Conservation (phyloP, 176 grass and related monocot genomes). For the Calamus simplicifolius region DNA sequence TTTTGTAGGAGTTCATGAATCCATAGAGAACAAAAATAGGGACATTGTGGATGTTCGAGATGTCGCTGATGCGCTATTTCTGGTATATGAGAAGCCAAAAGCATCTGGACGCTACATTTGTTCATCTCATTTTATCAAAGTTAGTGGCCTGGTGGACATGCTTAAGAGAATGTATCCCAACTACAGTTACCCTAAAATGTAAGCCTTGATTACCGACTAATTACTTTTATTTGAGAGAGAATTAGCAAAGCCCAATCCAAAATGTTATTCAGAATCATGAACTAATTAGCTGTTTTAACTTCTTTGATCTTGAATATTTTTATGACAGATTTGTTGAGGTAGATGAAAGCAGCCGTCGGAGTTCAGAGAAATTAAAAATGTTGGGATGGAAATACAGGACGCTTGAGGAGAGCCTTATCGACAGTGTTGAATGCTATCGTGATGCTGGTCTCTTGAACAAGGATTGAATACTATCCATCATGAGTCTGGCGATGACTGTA, state of each 20-base stretch:
- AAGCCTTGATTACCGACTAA: slow-evolving; percentile 7
- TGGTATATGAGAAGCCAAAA: slow-evolving; percentile 38
- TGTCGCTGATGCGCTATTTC: slow-evolving; percentile 39
- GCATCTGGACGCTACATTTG: slow-evolving; percentile 48
- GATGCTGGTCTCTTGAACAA: slow-evolving; percentile 31
- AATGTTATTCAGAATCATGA: no score
- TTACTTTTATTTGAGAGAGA: background rate
- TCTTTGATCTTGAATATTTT: slow-evolving; percentile 1
- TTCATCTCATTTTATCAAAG: slow-evolving; percentile 19
- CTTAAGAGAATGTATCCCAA: slow-evolving; percentile 33
- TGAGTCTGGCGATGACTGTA: no score
- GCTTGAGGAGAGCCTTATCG: slow-evolving; percentile 40
- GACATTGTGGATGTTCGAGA: slow-evolving; percentile 66
- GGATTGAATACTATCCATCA: background rate
- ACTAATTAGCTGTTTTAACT: no score
- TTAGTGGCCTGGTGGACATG: slow-evolving; percentile 21
- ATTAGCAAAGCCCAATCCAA: no score
- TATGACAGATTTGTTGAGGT: slow-evolving; percentile 33
- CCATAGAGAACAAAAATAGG: slow-evolving; percentile 15
- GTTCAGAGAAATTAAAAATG: slow-evolving; percentile 38
- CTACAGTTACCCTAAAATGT: slow-evolving; percentile 36
- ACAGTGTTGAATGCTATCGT: slow-evolving; percentile 33
- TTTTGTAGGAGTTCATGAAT: slow-evolving; percentile 17
- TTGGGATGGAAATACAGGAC: slow-evolving; percentile 54
- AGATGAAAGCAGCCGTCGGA: slow-evolving; percentile 12